Conservation (phyloP, 2,329 filamentous ascomycete genomes). For the Trichoderma arundinaceum region DNA sequence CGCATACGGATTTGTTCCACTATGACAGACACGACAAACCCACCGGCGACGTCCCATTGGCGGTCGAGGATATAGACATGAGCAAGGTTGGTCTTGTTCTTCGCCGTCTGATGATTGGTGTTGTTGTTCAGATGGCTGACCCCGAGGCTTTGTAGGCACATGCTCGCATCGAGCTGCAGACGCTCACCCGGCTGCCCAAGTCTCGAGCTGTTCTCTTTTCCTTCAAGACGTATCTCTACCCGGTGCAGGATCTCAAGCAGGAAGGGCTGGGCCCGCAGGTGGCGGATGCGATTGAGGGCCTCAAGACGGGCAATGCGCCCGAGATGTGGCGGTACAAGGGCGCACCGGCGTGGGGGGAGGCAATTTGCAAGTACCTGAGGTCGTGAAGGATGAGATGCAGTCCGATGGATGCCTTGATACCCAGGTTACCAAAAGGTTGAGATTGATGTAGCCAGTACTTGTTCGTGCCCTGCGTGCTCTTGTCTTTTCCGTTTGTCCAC, state of each 20-base stretch:
- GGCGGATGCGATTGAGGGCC: conserved; percentile 59
- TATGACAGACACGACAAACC: conserved; percentile 37
- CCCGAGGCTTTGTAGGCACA: conserved; percentile 11
- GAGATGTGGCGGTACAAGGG: conserved; percentile 62
- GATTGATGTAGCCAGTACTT: background rate
- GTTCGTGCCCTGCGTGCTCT: too few relatives aligned
- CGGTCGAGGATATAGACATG: conserved; percentile 24
- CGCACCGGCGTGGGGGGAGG: conserved; percentile 53
- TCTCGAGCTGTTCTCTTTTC: conserved; percentile 57
- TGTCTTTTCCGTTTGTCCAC: too few relatives aligned
- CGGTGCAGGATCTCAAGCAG: conserved; percentile 53
- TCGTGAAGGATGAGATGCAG: conserved; percentile 31
- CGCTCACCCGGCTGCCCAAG: conserved; percentile 55
- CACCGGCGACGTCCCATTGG: conserved; percentile 41
- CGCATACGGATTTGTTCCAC: conserved; percentile 50
- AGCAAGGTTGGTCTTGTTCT: conserved; percentile 8
- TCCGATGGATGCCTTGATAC: background rate
- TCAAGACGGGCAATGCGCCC: conserved; percentile 56
- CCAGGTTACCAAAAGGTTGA: too few relatives aligned
- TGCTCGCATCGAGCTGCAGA: conserved; percentile 58
- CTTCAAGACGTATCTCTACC: conserved; percentile 62
- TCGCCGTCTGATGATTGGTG: too few relatives aligned
- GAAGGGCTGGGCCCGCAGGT: conserved; percentile 55
- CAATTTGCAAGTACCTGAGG: conserved; percentile 54
- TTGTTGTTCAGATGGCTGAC: background rate